phyloP scores from a whole-genome alignment of 2,329 filamentous ascomycete genomes.

The Hirsutella minnesotensis region DNA sequence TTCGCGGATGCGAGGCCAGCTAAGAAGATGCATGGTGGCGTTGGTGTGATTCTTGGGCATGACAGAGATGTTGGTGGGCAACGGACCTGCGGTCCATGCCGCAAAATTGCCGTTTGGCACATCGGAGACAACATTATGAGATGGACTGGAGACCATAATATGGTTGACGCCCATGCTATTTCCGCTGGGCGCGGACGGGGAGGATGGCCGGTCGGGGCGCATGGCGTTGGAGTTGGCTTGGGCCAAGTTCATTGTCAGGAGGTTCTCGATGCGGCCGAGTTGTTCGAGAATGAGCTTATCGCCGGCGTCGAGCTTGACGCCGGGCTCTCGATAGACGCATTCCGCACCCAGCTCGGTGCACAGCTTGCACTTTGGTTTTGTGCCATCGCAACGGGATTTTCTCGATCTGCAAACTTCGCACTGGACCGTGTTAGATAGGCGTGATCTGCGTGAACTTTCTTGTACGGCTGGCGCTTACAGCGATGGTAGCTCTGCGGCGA shows the following conservation, averaged over 20 bases:
- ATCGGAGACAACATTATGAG: slow-evolving; percentile 35
- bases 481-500: slow-evolving; percentile 51
- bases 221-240: slow-evolving; percentile 38
- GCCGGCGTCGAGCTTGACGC: slow-evolving; percentile 76
- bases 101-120: slow-evolving; percentile 56
- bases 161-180: slow-evolving; percentile 47
- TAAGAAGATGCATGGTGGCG: slow-evolving; percentile 63
- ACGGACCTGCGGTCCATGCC: slow-evolving; percentile 51
- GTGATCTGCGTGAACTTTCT: too few species aligned
- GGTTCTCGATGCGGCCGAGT: slow-evolving; percentile 62
- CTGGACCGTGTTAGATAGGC: too few species aligned
- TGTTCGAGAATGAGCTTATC: slow-evolving; percentile 78
- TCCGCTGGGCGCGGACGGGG: slow-evolving; percentile 52
- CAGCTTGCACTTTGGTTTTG: slow-evolving; percentile 72
- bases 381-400: slow-evolving; percentile 70
- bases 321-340: slow-evolving; percentile 74
- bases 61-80: slow-evolving; percentile 58
- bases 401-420: slow-evolving; percentile 73
- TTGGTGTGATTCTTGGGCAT: slow-evolving; percentile 82
- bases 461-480: slow-evolving; percentile 38
- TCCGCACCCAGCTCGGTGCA: slow-evolving; percentile 73
- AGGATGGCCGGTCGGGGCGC: slow-evolving; percentile 47
- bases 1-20: slow-evolving; percentile 71
- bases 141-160: slow-evolving; percentile 35
- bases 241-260: slow-evolving; percentile 60